phyloP scores from a whole-genome alignment of 306 rosid species.

The Cucumis cinereus region DNA sequence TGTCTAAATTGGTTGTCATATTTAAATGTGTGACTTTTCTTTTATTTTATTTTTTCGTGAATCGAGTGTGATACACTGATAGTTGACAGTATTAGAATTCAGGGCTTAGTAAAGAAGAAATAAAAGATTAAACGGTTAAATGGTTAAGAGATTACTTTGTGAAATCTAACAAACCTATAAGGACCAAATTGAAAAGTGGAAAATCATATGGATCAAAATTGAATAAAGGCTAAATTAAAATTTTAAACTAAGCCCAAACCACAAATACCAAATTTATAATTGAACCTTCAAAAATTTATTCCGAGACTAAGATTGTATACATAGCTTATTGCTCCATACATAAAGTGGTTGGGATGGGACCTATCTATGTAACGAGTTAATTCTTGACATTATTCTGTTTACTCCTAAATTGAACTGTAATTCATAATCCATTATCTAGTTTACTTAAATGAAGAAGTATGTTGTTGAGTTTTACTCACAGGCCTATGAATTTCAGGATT shows the following conservation, averaged over 20 bases:
- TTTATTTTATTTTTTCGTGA: neutral
- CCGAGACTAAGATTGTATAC: neutral
- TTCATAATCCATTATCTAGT: neutral
- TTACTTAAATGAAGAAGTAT: neutral
- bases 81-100: neutral
- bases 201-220: neutral
- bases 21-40: neutral
- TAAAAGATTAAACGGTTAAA: neutral
- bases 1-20: neutral
- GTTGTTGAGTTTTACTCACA: neutral
- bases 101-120: neutral
- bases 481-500: neutral
- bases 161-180: neutral
- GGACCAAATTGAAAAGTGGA: neutral
- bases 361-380: neutral
- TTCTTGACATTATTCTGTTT: neutral
- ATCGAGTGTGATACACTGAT: neutral
- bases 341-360: neutral
- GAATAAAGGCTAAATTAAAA: neutral
- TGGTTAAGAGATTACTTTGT: neutral
- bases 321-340: neutral
- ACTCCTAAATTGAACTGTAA: neutral
- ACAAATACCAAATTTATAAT: neutral
- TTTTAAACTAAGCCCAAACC: neutral
- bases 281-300: neutral